Evolutionary conservation across 148 eudicot genomes (phyloP).

Genomic region (Chenopodium formosanum): DNA sequence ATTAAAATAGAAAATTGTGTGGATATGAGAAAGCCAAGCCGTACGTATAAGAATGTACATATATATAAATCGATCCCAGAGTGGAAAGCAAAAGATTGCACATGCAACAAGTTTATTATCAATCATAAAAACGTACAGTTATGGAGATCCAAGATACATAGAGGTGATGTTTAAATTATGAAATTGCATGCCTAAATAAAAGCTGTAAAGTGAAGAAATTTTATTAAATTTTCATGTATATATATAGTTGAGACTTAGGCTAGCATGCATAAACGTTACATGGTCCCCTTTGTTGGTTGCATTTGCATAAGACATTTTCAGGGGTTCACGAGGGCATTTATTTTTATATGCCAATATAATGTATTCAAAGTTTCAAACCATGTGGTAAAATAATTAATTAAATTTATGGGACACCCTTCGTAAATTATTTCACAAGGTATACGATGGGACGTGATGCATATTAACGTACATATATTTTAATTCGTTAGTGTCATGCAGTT

Average conservation of each 20-base stretch:
- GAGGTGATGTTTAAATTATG: not conserved
- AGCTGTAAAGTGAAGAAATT: no score
- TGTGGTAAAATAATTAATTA: not conserved
- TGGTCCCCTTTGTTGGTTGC: not conserved
- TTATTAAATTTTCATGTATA: no score
- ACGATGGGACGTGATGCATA: not conserved
- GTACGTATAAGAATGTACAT: not conserved
- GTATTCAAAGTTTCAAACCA: not conserved
- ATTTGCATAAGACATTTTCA: not conserved
- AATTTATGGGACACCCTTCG: not conserved
- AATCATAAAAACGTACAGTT: not conserved
- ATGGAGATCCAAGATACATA: not conserved
- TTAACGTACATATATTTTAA: no score
- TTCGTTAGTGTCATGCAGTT: not conserved
- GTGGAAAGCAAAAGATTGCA: conserved; percentile 4
- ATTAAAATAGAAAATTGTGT: not conserved
- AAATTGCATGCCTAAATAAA: no score
- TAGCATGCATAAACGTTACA: no score
- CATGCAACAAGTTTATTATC: not conserved
- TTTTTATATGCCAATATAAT: not conserved
- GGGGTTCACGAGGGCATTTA: not conserved
- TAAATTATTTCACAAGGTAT: not conserved
- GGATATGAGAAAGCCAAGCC: not conserved
- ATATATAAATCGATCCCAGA: not conserved
- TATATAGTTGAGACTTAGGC: no score